A percentile compares a stretch with the other conserved stretches of the same genome.
Evolutionary conservation across 169 alveolate genomes (phyloP).

Genomic region (Miamiensis avidus): DNA sequence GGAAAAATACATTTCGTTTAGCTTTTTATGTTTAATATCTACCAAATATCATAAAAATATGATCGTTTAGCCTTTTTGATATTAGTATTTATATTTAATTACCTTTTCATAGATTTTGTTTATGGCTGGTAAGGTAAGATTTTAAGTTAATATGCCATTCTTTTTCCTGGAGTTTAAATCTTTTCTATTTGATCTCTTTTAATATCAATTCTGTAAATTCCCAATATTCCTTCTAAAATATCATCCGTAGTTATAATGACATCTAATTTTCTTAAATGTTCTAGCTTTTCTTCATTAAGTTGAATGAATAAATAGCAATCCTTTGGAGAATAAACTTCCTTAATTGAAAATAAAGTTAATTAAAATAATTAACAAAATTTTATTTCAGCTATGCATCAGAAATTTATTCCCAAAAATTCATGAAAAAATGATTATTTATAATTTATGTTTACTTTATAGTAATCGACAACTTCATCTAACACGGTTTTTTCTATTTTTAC

Average conservation of each 20-base stretch:
- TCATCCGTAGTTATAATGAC: not conserved
- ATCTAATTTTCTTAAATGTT: constrained; percentile 73
- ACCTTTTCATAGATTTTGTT: not conserved
- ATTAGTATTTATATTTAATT: too few species aligned
- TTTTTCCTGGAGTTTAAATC: not conserved
- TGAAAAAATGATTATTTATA: constrained; percentile 6
- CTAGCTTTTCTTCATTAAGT: constrained; percentile 73
- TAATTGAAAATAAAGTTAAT: too few species aligned
- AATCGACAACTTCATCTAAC: constrained; percentile 75
- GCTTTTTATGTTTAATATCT: not conserved
- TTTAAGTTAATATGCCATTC: not conserved
- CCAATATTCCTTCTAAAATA: not conserved
- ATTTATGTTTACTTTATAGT: too few species aligned
- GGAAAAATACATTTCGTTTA: constrained; percentile 11
- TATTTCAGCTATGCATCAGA: too few species aligned
- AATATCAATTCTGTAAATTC: not conserved
- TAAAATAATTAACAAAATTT: too few species aligned
- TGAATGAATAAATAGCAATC: constrained; percentile 90
- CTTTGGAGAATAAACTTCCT: constrained; percentile 91
- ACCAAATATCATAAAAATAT: too few species aligned
- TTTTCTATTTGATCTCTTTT: not conserved
- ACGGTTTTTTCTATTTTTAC: constrained; percentile 90
- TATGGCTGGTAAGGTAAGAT: not conserved
- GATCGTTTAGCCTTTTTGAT: not conserved
- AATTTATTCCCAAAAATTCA: constrained; percentile 9